Conservation (phyloP, 2,329 filamentous ascomycete genomes). For the Phyllosticta citribraziliensis region DNA sequence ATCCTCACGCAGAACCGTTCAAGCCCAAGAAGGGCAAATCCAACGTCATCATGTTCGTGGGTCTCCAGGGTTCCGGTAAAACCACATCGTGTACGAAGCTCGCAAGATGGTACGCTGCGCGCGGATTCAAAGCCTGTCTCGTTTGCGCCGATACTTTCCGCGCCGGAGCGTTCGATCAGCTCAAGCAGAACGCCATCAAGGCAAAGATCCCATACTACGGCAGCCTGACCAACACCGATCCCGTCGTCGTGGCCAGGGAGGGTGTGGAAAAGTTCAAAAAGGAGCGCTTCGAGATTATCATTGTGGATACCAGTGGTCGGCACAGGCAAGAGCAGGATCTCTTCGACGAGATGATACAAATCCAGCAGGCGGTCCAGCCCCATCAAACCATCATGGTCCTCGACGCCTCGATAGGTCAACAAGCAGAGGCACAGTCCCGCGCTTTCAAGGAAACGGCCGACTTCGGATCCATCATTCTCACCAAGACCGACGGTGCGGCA, state of each 20-base stretch:
- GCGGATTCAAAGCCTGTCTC: slow-evolving; percentile 85
- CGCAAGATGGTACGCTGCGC: slow-evolving; percentile 84
- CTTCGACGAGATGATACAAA: slow-evolving; percentile 97
- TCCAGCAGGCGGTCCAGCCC: slow-evolving; percentile 78
- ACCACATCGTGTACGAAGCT: slow-evolving; percentile 98
- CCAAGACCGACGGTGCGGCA: slow-evolving; percentile 94
- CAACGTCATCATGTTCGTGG: slow-evolving; percentile 99
- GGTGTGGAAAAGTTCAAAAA: slow-evolving; percentile 99
- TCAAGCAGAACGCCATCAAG: slow-evolving; percentile 98
- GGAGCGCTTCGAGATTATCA: slow-evolving; percentile 95
- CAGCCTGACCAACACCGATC: slow-evolving; percentile 91
- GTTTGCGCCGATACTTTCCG: slow-evolving; percentile 98
- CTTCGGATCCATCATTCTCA: slow-evolving; percentile 97
- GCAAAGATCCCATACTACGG: slow-evolving; percentile 99
- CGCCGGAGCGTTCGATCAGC: slow-evolving; percentile 93
- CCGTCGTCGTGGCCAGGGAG: slow-evolving; percentile 83
- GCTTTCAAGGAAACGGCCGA: slow-evolving; percentile 97
- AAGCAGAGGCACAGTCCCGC: slow-evolving; percentile 85
- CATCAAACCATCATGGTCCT: slow-evolving; percentile 99
- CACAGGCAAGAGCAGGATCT: slow-evolving; percentile 91
- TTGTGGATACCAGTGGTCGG: slow-evolving; percentile 91
- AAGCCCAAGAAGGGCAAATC: slow-evolving; percentile 92
- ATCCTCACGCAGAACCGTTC: slow-evolving; percentile 90
- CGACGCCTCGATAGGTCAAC: slow-evolving; percentile 91
- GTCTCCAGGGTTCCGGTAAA: slow-evolving; percentile 93